phyloP scores from a whole-genome alignment of 1,139 yeast genomes.

The Blastobotrys malaysiensis region DNA sequence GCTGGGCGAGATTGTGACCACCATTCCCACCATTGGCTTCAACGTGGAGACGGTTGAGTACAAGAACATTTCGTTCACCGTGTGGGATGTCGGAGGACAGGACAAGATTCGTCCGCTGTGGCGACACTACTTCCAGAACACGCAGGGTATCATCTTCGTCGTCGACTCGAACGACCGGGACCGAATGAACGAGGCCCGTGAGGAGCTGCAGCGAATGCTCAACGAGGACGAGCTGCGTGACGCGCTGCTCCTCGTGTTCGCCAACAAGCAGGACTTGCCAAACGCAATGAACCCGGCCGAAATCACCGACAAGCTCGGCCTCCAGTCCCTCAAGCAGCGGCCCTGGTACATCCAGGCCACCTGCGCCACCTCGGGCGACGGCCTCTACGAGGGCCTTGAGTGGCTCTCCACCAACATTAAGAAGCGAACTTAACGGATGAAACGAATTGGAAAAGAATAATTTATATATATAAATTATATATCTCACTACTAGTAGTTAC shows the following conservation, averaged over 20 bases:
- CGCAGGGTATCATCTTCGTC: slow-evolving; percentile 89
- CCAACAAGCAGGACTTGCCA: slow-evolving; percentile 90
- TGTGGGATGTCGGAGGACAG: slow-evolving; percentile 98
- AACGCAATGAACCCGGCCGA: slow-evolving; percentile 95
- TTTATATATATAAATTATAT: slow-evolving; percentile 2
- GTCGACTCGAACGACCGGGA: slow-evolving; percentile 93
- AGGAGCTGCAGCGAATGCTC: slow-evolving; percentile 89
- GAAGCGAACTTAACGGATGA: slow-evolving; percentile 43
- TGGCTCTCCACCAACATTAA: slow-evolving; percentile 86
- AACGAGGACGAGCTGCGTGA: slow-evolving; percentile 92
- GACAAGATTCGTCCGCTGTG: slow-evolving; percentile 92
- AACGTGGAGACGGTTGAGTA: slow-evolving; percentile 92
- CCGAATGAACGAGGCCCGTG: slow-evolving; percentile 90
- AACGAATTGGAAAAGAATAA: slow-evolving; percentile 2
- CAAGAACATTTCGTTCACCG: slow-evolving; percentile 90
- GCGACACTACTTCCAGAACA: slow-evolving; percentile 94
- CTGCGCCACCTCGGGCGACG: slow-evolving; percentile 93
- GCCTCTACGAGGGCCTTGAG: slow-evolving; percentile 90
- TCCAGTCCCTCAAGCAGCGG: slow-evolving; percentile 87
- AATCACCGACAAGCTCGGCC: slow-evolving; percentile 86
- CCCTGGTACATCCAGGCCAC: slow-evolving; percentile 95
- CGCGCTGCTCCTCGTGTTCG: slow-evolving; percentile 77
- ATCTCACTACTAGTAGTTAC: neutral
- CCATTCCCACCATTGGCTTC: slow-evolving; percentile 92
- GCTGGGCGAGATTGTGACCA: slow-evolving; percentile 88